Conservation (phyloP, 2,329 filamentous ascomycete species). For the Botrytis deweyae region DNA sequence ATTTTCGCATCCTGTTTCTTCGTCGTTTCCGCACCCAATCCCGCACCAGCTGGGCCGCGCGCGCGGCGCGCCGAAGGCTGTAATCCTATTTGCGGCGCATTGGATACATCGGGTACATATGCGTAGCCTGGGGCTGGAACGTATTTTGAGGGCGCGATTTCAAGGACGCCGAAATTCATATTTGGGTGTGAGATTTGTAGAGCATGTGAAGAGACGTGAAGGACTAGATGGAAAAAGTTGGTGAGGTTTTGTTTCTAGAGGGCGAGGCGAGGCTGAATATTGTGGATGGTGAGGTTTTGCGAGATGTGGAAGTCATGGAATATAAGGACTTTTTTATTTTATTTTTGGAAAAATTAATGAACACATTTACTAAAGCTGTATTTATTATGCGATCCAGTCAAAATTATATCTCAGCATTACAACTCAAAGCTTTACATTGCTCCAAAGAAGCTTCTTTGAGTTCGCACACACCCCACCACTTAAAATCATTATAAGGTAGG, state of each 20-base stretch:
- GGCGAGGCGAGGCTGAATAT: constrained; percentile 3
- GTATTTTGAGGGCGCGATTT: constrained; percentile 70
- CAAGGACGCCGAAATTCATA: constrained; percentile 76
- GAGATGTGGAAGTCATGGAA: background rate
- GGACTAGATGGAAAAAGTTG: no score
- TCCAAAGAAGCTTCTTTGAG: background rate
- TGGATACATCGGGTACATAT: constrained; percentile 73
- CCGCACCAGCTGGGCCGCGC: constrained; percentile 52
- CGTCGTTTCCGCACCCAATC: constrained; percentile 56
- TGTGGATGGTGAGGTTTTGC: background rate
- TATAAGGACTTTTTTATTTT: background rate
- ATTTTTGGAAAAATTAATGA: no score
- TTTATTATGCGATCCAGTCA: no score
- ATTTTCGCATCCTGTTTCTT: constrained; percentile 82
- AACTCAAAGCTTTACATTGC: background rate
- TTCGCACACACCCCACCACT: background rate
- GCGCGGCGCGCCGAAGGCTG: constrained; percentile 62
- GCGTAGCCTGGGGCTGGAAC: constrained; percentile 83
- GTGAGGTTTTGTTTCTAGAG: background rate
- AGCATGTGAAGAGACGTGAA: no score
- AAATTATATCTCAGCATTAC: background rate
- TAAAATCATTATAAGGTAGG: background rate
- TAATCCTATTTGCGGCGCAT: constrained; percentile 52
- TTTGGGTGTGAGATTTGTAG: constrained; percentile 40
- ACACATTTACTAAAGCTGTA: background rate